A percentile compares a stretch with the other conserved stretches of the same genome.
Evolutionary conservation across 148 eudicot genomes (phyloP).

Genomic region (Chenopodium formosanum): DNA sequence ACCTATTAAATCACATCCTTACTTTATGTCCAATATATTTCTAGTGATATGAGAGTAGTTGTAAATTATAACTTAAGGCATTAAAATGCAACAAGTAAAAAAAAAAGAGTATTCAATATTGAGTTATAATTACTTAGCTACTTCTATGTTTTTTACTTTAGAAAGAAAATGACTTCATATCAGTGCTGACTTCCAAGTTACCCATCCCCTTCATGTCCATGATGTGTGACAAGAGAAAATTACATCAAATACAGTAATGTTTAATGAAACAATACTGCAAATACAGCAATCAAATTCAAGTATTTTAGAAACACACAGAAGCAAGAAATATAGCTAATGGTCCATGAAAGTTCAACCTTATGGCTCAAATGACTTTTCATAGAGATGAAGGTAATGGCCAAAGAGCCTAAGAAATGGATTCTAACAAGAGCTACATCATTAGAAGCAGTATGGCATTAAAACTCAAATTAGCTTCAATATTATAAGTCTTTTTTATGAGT

Average conservation of each 20-base stretch:
- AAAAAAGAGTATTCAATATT: not conserved
- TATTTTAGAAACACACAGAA: not conserved
- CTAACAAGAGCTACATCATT: not conserved
- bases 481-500: too few relatives aligned
- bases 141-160: not conserved
- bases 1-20: conserved; percentile 45
- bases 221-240: not conserved
- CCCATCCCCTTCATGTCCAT: not conserved
- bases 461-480: not conserved
- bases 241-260: not conserved
- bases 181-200: not conserved
- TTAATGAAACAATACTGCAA: not conserved
- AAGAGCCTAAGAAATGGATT: not conserved
- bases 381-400: not conserved
- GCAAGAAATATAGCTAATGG: not conserved
- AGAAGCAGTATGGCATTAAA: not conserved
- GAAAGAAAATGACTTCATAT: not conserved
- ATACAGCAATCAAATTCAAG: not conserved
- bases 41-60: not conserved
- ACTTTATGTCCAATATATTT: not conserved
- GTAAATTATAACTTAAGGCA: not conserved
- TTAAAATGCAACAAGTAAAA: not conserved
- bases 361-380: not conserved
- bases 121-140: not conserved
- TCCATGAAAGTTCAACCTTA: not conserved